These are phyloP conservation scores for Paraconiothyrium sp. DNA, from an alignment of 2,329 filamentous ascomycete genomes.

Conservation along the genomic window DNA sequence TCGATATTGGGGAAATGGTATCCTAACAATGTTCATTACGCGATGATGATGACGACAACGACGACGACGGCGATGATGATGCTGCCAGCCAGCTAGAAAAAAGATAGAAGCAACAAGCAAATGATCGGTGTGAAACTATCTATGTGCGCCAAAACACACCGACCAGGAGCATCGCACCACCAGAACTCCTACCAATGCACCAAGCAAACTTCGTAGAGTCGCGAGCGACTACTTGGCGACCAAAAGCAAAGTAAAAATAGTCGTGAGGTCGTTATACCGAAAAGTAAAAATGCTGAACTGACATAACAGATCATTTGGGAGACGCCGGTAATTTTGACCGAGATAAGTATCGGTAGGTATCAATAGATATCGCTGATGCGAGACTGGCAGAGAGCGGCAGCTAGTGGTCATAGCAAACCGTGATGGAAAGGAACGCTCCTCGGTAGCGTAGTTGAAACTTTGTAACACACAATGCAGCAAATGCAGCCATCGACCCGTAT, in stretches of 20 bases:
- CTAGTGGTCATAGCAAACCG: neutral
- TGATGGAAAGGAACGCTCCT: conserved; percentile 17
- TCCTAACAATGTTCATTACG: conserved; percentile 2
- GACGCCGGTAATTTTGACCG: conserved; percentile 16
- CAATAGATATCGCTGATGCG: conserved; percentile 18
- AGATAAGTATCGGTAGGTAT: neutral
- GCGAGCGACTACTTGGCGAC: conserved; percentile 19
- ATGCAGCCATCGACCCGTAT: conserved; percentile 29
- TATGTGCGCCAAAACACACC: conserved; percentile 2
- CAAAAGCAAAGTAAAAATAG: conserved; percentile 25
- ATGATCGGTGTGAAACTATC: neutral
- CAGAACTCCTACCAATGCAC: conserved; percentile 32
- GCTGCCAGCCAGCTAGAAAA: neutral
- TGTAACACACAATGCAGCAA: conserved; percentile 22
- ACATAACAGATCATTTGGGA: conserved; percentile 19
- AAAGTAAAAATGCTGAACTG: conserved; percentile 27
- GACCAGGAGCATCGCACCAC: neutral
- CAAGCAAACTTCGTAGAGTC: conserved; percentile 22
- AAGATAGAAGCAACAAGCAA: neutral
- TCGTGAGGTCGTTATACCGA: conserved; percentile 33
- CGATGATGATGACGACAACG: neutral
- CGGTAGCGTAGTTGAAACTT: conserved; percentile 17
- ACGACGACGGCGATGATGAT: neutral
- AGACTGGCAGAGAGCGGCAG: conserved; percentile 4
- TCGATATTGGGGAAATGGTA: neutral